Base-by-base conservation (phyloP, 164 flowering plant species). In the Piper longum region DNA sequence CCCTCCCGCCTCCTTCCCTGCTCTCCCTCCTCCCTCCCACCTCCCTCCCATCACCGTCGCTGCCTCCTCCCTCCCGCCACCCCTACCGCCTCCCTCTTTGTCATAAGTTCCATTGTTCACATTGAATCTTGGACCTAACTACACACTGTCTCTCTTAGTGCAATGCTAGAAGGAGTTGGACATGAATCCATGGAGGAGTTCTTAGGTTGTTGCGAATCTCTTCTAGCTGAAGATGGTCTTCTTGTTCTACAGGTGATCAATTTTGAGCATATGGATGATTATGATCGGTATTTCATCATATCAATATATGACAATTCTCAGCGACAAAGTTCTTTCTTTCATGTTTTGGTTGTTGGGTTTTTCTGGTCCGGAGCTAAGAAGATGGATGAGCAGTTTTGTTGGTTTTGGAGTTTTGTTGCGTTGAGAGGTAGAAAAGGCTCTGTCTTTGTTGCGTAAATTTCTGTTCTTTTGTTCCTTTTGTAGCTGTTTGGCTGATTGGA, bases 81-180 rank as follows among this genome's bases (percentile, higher is more conserved):
- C n/a, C n/a, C n/a, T n/a, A n/a, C n/a, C n/a, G n/a, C n/a, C n/a
- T n/a, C n/a, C n/a, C n/a, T n/a, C n/a, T n/a, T n/a, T n/a, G n/a
- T n/a, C n/a, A n/a, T 89, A 56, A 79, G 75, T 61, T 64, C 2
- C 18, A 26, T 3, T 56, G 11, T 4, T 16, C n/a, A 19, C n/a
- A 45, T 45, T 45, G 52, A 14, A 9, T 7, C 7, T 45, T 45
- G 52, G 9, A 9, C 52, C 7, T 45, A 7, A 45, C 9, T 45
- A 43, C 16, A 12, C 19, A n/a, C n/a, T n/a, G n/a, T 59, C 19
- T 66, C 65, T 26, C 73, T 54, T 79, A 89, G 98, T 72, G 98
- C 85, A 80, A 92, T 92, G 98, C 54, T 92, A 57, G 96, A 89
- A 83, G 82, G 70, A 58, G 91, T 92, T 19, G 96, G 98, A 4